Evolutionary conservation across 1,139 yeast species (phyloP).

Genomic region (Kurtzmaniella quercitrusa): DNA sequence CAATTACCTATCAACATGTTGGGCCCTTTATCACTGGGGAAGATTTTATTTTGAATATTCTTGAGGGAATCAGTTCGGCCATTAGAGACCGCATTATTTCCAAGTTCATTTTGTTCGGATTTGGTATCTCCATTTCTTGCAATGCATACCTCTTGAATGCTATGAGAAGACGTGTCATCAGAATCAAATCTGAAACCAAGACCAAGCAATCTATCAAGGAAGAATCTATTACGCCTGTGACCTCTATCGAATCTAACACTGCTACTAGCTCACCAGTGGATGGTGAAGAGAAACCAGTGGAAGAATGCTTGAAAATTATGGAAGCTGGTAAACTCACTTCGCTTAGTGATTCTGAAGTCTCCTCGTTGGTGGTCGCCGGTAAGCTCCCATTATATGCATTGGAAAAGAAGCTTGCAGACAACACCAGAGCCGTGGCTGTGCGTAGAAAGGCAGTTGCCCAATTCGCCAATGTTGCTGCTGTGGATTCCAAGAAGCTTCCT

Average conservation of each 20-base stretch:
- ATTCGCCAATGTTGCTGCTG: slow-evolving; percentile 76
- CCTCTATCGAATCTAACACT: slow-evolving; percentile 13
- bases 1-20: slow-evolving; percentile 66
- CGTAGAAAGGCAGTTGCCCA: slow-evolving; percentile 90
- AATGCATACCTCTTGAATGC: slow-evolving; percentile 83
- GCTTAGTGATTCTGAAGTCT: slow-evolving; percentile 69
- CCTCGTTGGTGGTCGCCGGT: slow-evolving; percentile 66
- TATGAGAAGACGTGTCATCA: slow-evolving; percentile 53
- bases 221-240: slow-evolving; percentile 20
- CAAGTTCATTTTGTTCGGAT: slow-evolving; percentile 69
- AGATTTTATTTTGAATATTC: slow-evolving; percentile 51
- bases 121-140: slow-evolving; percentile 72
- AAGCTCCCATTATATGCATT: slow-evolving; percentile 89
- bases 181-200: slow-evolving; percentile 40
- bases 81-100: slow-evolving; percentile 80
- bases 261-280: slow-evolving; percentile 4
- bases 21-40: slow-evolving; percentile 63
- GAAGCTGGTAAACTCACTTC: slow-evolving; percentile 70
- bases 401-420: slow-evolving; percentile 85
- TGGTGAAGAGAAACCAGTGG: slow-evolving; percentile 35
- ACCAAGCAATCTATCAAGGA: slow-evolving; percentile 17
- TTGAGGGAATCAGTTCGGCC: slow-evolving; percentile 63
- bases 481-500: slow-evolving; percentile 72
- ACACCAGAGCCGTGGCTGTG: slow-evolving; percentile 85
- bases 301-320: slow-evolving; percentile 58